phyloP scores from a whole-genome alignment of 495 filamentous ascomycete genomes.

The Amorphotheca resinae region DNA sequence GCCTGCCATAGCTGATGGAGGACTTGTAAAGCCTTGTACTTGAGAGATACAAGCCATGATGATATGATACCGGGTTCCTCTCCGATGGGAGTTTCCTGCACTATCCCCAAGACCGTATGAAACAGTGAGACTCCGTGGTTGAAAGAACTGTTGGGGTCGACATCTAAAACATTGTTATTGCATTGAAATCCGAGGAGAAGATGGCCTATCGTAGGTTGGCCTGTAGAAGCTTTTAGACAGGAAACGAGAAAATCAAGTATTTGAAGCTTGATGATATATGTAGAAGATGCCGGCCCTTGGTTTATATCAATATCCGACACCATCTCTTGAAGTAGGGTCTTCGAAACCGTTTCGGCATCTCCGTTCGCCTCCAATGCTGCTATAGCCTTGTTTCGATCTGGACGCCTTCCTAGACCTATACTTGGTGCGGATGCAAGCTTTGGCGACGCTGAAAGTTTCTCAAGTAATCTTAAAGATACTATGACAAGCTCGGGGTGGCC shows the following conservation, averaged over 20 bases:
- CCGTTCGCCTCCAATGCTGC: conserved; percentile 53
- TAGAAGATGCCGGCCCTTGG: conserved; percentile 45
- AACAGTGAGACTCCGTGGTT: conserved; percentile 60
- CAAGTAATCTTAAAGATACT: conserved; percentile 63
- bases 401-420: conserved; percentile 33
- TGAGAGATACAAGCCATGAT: conserved; percentile 61
- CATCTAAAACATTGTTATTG: conserved; percentile 47
- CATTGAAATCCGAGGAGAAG: conserved; percentile 80
- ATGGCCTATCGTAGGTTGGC: conserved; percentile 74
- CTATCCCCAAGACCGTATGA: conserved; percentile 59
- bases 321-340: conserved; percentile 54
- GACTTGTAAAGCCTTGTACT: conserved; percentile 62
- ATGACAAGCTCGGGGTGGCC: conserved; percentile 64
- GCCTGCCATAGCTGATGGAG: conserved; percentile 73
- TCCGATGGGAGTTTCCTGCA: conserved; percentile 49
- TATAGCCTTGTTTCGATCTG: conserved; percentile 64
- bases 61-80: conserved; percentile 43
- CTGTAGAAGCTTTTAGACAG: conserved; percentile 56
- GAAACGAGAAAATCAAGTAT: conserved; percentile 73
- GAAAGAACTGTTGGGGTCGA: conserved; percentile 52
- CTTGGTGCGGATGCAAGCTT: conserved; percentile 52
- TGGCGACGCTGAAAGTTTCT: conserved; percentile 71
- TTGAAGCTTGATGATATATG: conserved; percentile 62
- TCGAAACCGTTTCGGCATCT: conserved; percentile 55
- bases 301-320: conserved; percentile 48